These are phyloP conservation scores for Oldenlandia corymbosa DNA, from an alignment of 257 asterid genomes.

Conservation along the genomic window DNA sequence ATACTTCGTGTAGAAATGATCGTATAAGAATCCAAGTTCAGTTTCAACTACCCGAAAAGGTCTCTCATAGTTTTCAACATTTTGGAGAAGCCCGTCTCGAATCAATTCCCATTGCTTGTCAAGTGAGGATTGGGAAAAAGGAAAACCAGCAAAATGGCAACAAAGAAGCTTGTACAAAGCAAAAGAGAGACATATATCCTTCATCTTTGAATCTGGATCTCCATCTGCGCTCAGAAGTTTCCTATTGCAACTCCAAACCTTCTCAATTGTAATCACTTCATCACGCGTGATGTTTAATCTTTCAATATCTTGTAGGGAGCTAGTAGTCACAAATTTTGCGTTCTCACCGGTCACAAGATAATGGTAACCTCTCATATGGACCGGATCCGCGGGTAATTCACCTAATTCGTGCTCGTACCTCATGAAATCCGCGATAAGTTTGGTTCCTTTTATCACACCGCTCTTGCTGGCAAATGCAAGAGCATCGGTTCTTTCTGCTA, in stretches of 20 bases:
- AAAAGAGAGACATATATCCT: slow-evolving; percentile 9
- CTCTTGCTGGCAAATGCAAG: neutral
- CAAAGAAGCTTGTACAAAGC: neutral
- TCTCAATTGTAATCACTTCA: neutral
- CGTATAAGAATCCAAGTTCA: slow-evolving; percentile 9
- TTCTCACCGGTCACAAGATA: neutral
- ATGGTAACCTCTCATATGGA: neutral
- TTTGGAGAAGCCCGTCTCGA: neutral
- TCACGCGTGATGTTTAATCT: neutral
- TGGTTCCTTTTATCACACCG: neutral
- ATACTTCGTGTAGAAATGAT: slow-evolving; percentile 6
- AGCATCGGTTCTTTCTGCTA: neutral
- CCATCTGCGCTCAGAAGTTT: neutral
- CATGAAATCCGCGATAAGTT: neutral
- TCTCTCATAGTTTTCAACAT: neutral
- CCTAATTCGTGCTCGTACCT: neutral
- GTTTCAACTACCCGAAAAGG: neutral
- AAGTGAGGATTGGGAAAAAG: neutral
- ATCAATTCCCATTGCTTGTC: neutral
- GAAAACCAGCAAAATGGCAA: slow-evolving; percentile 6
- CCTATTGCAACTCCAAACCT: slow-evolving; percentile 1
- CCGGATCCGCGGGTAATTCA: neutral
- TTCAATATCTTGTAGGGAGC: no score
- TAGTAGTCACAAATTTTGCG: neutral
- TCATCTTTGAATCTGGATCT: neutral